Percentiles rank a stretch among this genome's conserved stretches.
phyloP scores from a whole-genome alignment of 2,329 filamentous ascomycete genomes.

The Aspergillus terreus region DNA sequence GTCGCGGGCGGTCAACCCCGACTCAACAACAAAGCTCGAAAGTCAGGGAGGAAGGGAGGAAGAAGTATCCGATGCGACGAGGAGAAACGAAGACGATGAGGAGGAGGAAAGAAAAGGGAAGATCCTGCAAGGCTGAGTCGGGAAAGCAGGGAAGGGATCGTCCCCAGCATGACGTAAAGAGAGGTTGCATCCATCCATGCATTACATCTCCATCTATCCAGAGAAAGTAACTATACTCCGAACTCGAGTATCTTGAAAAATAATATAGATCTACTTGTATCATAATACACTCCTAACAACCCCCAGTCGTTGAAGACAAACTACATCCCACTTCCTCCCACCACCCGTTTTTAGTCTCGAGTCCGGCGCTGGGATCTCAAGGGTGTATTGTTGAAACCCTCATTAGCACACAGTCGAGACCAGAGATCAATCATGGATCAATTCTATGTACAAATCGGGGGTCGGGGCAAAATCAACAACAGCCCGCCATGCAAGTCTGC shows the following conservation, averaged over 20 bases:
- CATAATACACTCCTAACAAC: background rate
- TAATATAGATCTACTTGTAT: background rate
- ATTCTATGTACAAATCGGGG: background rate
- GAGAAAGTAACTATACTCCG: background rate
- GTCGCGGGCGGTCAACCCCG: background rate
- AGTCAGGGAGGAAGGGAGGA: background rate
- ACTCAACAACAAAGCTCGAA: background rate
- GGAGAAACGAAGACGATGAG: background rate
- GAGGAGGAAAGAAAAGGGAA: background rate
- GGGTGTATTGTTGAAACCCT: constrained; percentile 2
- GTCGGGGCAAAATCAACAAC: background rate
- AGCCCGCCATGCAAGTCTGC: too few species aligned
- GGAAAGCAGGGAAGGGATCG: background rate
- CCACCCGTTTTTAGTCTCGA: too few species aligned
- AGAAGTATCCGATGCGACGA: background rate
- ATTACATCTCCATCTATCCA: background rate
- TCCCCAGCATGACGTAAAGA: background rate
- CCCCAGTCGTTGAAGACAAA: constrained; percentile 5
- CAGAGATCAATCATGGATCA: background rate
- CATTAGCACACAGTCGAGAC: background rate
- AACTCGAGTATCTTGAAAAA: background rate
- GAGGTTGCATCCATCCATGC: background rate
- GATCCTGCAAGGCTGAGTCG: background rate
- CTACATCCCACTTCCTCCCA: background rate
- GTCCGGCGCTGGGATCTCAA: too few species aligned